These are phyloP conservation scores for Lodderomyces margitis DNA, from an alignment of 1,139 yeast genomes.

Conservation along the genomic window DNA sequence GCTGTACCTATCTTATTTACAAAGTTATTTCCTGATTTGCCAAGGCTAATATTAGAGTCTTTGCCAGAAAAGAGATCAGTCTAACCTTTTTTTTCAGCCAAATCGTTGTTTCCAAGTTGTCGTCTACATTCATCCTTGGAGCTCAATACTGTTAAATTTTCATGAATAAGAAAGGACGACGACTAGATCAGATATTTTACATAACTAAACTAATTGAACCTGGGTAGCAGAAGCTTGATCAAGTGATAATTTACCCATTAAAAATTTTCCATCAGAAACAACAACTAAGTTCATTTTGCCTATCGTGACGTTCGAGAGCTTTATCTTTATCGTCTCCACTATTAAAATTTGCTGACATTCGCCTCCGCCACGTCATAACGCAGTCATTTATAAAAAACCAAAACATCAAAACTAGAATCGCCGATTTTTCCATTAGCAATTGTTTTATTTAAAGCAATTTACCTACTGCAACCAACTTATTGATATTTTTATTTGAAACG, in stretches of 20 bases:
- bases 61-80: not conserved
- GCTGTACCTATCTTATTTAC: not conserved
- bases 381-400: too few species aligned
- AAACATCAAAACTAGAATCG: too few species aligned
- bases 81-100: not conserved
- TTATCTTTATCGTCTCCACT: not conserved
- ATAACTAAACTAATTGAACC: slow-evolving; percentile 38
- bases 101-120: slow-evolving; percentile 4
- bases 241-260: not conserved
- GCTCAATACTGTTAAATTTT: slow-evolving; percentile 16
- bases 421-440: not conserved
- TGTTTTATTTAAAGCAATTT: too few species aligned
- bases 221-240: slow-evolving; percentile 33
- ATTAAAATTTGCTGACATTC: slow-evolving; percentile 17
- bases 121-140: slow-evolving; percentile 3
- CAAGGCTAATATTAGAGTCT: not conserved
- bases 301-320: slow-evolving; percentile 11
- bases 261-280: not conserved
- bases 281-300: slow-evolving; percentile 6
- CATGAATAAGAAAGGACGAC: slow-evolving; percentile 50
- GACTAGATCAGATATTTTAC: slow-evolving; percentile 28
- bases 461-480: too few species aligned
- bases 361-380: not conserved
- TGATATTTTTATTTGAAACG: slow-evolving; percentile 32
- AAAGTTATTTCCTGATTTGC: not conserved